These are phyloP conservation scores for Scleromitrula shiraiana DNA, from an alignment of 2,329 filamentous ascomycete species.

Conservation along the genomic window DNA sequence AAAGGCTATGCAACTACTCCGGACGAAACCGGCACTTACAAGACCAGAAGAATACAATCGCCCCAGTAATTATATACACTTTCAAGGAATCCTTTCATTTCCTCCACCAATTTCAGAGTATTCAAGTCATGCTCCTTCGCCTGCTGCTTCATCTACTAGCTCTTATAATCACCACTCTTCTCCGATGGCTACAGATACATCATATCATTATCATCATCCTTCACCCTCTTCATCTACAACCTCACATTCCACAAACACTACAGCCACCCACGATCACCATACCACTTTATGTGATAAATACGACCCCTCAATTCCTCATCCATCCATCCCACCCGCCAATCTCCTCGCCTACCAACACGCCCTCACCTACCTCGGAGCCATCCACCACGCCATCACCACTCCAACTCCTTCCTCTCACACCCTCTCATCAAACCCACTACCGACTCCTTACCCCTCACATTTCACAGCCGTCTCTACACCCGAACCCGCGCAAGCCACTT, in stretches of 20 bases:
- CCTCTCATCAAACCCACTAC: not conserved
- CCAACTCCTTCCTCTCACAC: not conserved
- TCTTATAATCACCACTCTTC: not conserved
- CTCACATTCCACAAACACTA: not conserved
- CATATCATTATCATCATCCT: too few species aligned
- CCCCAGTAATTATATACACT: not conserved
- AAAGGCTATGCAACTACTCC: conserved; percentile 10
- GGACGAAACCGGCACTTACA: conserved; percentile 6
- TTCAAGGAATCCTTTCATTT: conserved; percentile 3
- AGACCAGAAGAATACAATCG: conserved; percentile 7
- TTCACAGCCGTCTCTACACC: not conserved
- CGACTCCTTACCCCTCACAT: not conserved
- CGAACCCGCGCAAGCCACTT: conserved; percentile 8
- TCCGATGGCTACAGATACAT: too few species aligned
- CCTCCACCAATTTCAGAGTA: not conserved
- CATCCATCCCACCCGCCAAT: conserved; percentile 4
- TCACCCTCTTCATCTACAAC: not conserved
- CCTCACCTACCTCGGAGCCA: conserved; percentile 3
- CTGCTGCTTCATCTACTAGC: not conserved
- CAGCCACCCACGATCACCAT: too few species aligned
- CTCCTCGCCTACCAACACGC: conserved; percentile 1
- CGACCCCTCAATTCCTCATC: not conserved
- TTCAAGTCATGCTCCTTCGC: too few species aligned
- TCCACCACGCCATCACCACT: conserved; percentile 2
- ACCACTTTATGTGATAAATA: too few species aligned